A percentile compares a stretch with the other conserved stretches of the same genome.
phyloP scores from a whole-genome alignment of 352 stramenopile species.

The Sclerospora graminicola region DNA sequence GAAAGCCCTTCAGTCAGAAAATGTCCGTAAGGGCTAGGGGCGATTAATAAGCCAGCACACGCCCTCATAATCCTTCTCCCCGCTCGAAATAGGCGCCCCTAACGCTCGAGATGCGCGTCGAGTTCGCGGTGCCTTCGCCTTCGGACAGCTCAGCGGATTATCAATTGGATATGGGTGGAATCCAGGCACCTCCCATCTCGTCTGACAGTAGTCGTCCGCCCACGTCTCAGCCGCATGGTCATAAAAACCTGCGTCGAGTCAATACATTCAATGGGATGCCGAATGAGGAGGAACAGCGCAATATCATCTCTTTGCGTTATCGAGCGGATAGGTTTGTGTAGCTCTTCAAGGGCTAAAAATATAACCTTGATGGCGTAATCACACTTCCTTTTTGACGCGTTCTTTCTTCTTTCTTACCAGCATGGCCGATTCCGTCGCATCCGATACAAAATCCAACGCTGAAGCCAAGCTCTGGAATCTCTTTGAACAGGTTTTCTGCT shows the following conservation, averaged over 20 bases:
- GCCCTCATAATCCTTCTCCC: too few relatives aligned
- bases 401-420: slow-evolving; percentile 13
- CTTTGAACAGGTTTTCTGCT: slow-evolving; percentile 81
- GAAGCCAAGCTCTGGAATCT: slow-evolving; percentile 71
- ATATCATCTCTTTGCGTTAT: slow-evolving; percentile 82
- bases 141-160: slow-evolving; percentile 44
- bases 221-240: slow-evolving; percentile 11
- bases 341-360: background rate
- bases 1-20: too few relatives aligned
- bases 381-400: slow-evolving; percentile 1
- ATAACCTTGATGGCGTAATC: slow-evolving; percentile 1
- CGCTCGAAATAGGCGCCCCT: too few relatives aligned
- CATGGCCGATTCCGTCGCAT: slow-evolving; percentile 74
- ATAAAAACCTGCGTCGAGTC: slow-evolving; percentile 41
- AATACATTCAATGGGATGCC: slow-evolving; percentile 58
- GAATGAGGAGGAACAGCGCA: slow-evolving; percentile 72
- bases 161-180: slow-evolving; percentile 33
- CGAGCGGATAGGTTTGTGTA: slow-evolving; percentile 49
- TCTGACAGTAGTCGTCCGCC: slow-evolving; percentile 1
- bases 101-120: slow-evolving; percentile 36
- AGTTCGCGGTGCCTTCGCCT: slow-evolving; percentile 63
- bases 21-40: too few relatives aligned
- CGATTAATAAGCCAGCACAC: too few relatives aligned
- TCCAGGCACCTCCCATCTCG: background rate
- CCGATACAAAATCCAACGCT: slow-evolving; percentile 38